phyloP scores from a whole-genome alignment of 2,329 filamentous ascomycete species.

The Aaosphaeria pasadenensis region DNA sequence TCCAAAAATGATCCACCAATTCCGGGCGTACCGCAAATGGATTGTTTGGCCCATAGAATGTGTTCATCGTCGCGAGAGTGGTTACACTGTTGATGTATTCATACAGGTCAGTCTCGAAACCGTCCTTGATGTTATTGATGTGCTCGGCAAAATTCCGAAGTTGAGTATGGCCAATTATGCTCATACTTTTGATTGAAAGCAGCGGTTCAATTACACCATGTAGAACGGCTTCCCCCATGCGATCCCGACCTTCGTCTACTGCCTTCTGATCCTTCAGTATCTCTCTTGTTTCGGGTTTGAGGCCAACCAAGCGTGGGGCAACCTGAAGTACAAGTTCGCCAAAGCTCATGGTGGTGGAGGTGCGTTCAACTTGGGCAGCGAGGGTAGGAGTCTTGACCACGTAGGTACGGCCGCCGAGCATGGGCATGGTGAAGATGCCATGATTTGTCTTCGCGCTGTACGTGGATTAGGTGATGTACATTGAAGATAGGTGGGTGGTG shows the following conservation, averaged over 20 bases:
- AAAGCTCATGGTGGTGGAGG: constrained; percentile 41
- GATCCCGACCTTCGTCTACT: constrained; percentile 26
- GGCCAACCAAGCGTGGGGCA: constrained; percentile 37
- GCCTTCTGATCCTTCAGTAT: constrained; percentile 23
- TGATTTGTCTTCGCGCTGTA: constrained; percentile 13
- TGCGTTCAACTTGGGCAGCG: constrained; percentile 39
- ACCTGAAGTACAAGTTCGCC: constrained; percentile 42
- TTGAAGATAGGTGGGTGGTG: background rate
- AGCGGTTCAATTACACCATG: constrained; percentile 36
- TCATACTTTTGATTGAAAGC: constrained; percentile 25
- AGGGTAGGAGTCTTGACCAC: constrained; percentile 42
- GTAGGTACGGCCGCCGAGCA: constrained; percentile 46
- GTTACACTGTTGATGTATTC: constrained; percentile 23
- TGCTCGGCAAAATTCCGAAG: constrained; percentile 31
- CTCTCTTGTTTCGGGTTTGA: constrained; percentile 24
- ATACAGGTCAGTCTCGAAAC: constrained; percentile 37
- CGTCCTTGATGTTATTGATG: constrained; percentile 6
- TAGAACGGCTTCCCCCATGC: constrained; percentile 14
- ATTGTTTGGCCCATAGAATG: constrained; percentile 46
- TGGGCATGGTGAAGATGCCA: constrained; percentile 45
- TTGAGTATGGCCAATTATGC: constrained; percentile 36
- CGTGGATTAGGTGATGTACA: background rate
- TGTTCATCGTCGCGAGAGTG: constrained; percentile 37
- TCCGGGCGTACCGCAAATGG: constrained; percentile 36
- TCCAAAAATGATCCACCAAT: constrained; percentile 42